Base-by-base conservation (phyloP, 2,329 filamentous ascomycete species). In the Diaporthe ampelina region DNA sequence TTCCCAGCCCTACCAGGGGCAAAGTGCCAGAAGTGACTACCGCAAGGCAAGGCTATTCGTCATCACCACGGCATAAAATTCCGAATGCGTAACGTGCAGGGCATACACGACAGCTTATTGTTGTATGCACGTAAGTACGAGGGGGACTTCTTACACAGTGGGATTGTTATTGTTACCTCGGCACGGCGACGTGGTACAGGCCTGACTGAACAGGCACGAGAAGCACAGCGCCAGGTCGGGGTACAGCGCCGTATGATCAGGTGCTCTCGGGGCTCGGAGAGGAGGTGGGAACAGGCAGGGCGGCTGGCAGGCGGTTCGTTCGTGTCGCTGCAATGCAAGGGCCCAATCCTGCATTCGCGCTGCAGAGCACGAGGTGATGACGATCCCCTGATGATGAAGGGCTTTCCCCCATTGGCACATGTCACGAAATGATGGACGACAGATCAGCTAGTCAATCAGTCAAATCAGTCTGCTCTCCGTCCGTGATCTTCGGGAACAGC, bases 1-100 rank as follows among this genome's bases (percentile, higher is more conserved):
- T 43, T 17, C 1, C 63, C 63, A 68, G 63, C 63, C 63, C 63
- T 68, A 68, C 63, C 63, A 54, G 48, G 63, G 63, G 29, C 9
- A 19, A n/a, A 15, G 32, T 21, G 45, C 19, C 29, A 24, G 50
- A 35, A 35, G 13, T 26, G 63, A 26, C 13, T 40, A 45, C 63
- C 24, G 48, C 40, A 52, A 21, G 21, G 29, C 29, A 29, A 32
- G 21, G 52, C 45, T n/a, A 35, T 15, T 40, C 48, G 48, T 54
- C 63, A 40, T 68, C 63, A 17, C 48, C 63, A 52, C 63, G 63
- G 63, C 63, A 68, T 52, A 40, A 68, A 19, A 26, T 26, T 32
- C 29, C 63, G 45, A 37, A 40, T 54, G n/a, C 32, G 32, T 50
- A 40, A 21, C 48, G 17, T 40, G 40, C 24, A 48, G 24, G 40